Percentiles rank a stretch among this genome's conserved stretches.
Conservation (phyloP, 1,139 yeast species). For the Barnettozyma hawaiiensis region DNA sequence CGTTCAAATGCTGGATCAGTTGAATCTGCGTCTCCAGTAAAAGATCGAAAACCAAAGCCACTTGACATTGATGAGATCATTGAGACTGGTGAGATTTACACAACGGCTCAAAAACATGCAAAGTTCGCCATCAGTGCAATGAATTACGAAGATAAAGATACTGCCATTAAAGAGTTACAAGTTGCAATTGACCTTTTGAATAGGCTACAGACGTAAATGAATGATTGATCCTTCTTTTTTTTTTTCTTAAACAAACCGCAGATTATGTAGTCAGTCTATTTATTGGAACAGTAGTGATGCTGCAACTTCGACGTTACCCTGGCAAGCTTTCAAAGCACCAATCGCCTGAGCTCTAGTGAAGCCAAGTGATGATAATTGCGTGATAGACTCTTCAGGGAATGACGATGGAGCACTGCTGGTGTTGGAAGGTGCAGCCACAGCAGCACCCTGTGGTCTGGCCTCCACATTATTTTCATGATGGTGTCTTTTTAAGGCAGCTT, state of each 20-base stretch:
- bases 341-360: constrained; percentile 61
- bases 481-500: constrained; percentile 4
- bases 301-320: constrained; percentile 80
- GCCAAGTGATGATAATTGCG: constrained; percentile 61
- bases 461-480: too few relatives aligned
- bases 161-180: constrained; percentile 73
- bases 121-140: constrained; percentile 91
- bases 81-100: constrained; percentile 53
- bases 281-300: constrained; percentile 61
- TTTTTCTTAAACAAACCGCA: background rate
- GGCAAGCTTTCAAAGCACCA: constrained; percentile 57
- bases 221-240: background rate
- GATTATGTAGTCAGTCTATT: too few relatives aligned
- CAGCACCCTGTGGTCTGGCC: background rate
- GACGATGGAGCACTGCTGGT: constrained; percentile 14
- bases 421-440: background rate
- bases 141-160: constrained; percentile 79
- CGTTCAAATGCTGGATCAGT: background rate
- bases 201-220: constrained; percentile 10
- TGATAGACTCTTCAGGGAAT: constrained; percentile 39
- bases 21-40: constrained; percentile 1
- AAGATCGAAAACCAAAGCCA: constrained; percentile 6
- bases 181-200: constrained; percentile 50
- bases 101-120: constrained; percentile 78
- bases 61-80: constrained; percentile 44